Conservation (phyloP, 2,329 filamentous ascomycete genomes). For the Fusarium sp. region DNA sequence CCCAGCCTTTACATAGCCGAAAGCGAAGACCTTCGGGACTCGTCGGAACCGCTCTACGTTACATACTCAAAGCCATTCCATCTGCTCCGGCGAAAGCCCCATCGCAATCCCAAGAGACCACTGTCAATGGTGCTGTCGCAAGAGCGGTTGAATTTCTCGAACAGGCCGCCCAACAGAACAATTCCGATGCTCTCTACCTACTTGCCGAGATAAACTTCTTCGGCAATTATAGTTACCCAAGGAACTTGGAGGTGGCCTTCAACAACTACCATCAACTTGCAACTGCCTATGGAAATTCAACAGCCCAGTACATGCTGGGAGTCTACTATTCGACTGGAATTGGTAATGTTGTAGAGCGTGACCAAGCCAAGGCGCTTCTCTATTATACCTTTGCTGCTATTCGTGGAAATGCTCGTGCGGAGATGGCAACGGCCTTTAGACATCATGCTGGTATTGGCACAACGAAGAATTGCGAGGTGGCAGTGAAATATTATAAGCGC, state of each 20-base stretch:
- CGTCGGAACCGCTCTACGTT: constrained; percentile 52
- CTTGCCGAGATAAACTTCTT: constrained; percentile 97
- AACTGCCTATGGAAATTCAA: constrained; percentile 81
- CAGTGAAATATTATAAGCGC: constrained; percentile 87
- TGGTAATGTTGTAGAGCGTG: constrained; percentile 78
- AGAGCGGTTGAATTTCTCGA: constrained; percentile 64
- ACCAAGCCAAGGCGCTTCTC: constrained; percentile 90
- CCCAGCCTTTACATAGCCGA: constrained; percentile 55
- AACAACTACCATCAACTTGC: constrained; percentile 83
- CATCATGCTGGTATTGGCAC: constrained; percentile 87
- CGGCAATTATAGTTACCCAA: constrained; percentile 89
- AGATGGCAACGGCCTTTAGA: constrained; percentile 93
- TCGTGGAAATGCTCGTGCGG: constrained; percentile 81
- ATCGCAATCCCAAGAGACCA: constrained; percentile 49
- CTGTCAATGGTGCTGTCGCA: constrained; percentile 55
- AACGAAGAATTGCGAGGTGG: constrained; percentile 84
- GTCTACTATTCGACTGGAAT: constrained; percentile 96
- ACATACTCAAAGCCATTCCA: constrained; percentile 60
- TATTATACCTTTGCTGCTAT: constrained; percentile 96
- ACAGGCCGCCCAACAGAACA: constrained; percentile 62
- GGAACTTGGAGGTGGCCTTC: constrained; percentile 83
- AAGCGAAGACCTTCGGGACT: constrained; percentile 57
- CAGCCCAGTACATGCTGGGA: constrained; percentile 94
- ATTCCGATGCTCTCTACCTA: constrained; percentile 87
- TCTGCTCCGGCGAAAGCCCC: constrained; percentile 60